Evolutionary conservation across 1,139 yeast genomes (phyloP).

Genomic region (Hanseniaspora gamundiae): DNA sequence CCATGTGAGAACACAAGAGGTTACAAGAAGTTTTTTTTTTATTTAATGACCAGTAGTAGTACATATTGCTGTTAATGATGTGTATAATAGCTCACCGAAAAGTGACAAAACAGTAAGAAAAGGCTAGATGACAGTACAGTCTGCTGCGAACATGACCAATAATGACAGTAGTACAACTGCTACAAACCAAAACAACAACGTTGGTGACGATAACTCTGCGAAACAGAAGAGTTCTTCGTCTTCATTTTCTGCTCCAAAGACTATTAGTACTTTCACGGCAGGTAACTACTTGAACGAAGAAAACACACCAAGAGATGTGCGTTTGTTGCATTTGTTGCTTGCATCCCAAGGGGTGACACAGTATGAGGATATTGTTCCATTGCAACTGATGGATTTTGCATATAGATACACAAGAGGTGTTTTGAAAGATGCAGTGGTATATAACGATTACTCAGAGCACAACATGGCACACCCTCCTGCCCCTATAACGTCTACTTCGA

Average conservation of each 20-base stretch:
- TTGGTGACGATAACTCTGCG: too few species aligned
- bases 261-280: neutral
- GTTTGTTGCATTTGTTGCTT: constrained; percentile 75
- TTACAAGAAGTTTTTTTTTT: too few species aligned
- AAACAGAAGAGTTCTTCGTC: neutral
- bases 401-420: constrained; percentile 77
- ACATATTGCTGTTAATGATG: too few species aligned
- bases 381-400: constrained; percentile 94
- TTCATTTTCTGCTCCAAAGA: neutral
- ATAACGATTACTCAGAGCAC: constrained; percentile 66
- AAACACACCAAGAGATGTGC: constrained; percentile 71
- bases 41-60: too few species aligned
- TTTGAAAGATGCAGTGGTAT: constrained; percentile 75
- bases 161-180: too few species aligned
- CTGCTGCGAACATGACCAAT: too few species aligned
- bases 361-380: constrained; percentile 89
- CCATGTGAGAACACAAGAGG: too few species aligned
- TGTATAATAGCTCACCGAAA: too few species aligned
- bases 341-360: constrained; percentile 90
- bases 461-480: constrained; percentile 18
- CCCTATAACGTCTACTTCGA: constrained; percentile 5
- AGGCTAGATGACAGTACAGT: too few species aligned
- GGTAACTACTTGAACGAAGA: constrained; percentile 10
- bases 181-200: constrained; percentile 3
- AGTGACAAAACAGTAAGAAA: too few species aligned